Percentiles rank a stretch among this genome's conserved stretches.
phyloP scores from a whole-genome alignment of 148 eudicot species.

The Rhododendron molle region DNA sequence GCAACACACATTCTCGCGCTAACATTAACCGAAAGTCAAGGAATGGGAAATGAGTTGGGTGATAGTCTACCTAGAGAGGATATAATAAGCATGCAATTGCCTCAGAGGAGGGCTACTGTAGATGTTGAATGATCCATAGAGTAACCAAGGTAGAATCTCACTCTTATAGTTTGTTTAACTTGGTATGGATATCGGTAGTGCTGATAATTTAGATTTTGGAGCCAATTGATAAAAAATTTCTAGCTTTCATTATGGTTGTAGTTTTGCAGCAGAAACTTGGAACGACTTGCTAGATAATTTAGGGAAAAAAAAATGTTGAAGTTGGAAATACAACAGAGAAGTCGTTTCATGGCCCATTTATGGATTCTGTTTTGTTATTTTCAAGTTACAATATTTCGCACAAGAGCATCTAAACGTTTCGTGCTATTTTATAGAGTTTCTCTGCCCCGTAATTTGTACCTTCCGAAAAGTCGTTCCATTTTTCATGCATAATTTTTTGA shows the following conservation, averaged over 20 bases:
- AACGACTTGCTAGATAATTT: background rate
- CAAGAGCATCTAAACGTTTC: background rate
- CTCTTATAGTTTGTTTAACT: background rate
- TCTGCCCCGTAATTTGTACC: background rate
- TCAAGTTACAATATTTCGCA: background rate
- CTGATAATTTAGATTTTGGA: background rate
- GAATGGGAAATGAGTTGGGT: conserved; percentile 14
- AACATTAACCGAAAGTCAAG: conserved; percentile 40
- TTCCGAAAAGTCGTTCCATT: no score
- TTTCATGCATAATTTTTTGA: no score
- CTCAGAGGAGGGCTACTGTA: conserved; percentile 38
- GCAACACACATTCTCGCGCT: conserved; percentile 52
- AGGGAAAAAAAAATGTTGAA: background rate
- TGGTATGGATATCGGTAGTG: background rate
- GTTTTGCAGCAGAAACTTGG: background rate
- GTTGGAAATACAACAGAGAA: background rate
- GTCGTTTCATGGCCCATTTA: background rate
- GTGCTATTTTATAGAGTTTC: background rate
- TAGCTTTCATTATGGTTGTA: background rate
- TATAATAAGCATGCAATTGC: conserved; percentile 80
- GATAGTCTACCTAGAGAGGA: conserved; percentile 66
- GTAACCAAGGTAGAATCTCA: background rate
- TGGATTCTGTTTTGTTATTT: background rate
- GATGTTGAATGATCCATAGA: conserved; percentile 21
- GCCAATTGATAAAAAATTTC: background rate